Conservation (phyloP, 78 protist genomes). For the Guillardia theta region DNA sequence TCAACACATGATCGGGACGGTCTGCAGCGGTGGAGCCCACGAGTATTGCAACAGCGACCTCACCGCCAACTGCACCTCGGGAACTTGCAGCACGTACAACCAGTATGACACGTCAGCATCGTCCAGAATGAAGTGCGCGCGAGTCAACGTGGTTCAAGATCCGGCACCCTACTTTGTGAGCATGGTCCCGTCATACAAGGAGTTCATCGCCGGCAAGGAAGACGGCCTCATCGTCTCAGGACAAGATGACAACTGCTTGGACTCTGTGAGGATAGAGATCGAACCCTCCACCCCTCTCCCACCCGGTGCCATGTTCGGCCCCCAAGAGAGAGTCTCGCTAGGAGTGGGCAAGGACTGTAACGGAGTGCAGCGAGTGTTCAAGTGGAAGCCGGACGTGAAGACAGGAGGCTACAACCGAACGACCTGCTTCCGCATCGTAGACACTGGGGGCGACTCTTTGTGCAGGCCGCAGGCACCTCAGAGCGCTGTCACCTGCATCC, state of each 20-base stretch:
- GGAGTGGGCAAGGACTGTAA: not conserved
- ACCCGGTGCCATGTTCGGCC: not conserved
- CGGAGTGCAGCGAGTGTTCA: not conserved
- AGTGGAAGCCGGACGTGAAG: not conserved
- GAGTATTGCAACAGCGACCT: too few relatives aligned
- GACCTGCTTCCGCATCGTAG: not conserved
- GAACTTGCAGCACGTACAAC: not conserved
- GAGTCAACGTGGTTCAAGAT: not conserved
- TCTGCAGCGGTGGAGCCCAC: not conserved
- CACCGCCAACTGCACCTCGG: not conserved
- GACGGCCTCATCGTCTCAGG: not conserved
- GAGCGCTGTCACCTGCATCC: not conserved
- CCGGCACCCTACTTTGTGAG: not conserved
- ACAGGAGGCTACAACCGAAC: not conserved
- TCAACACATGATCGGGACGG: not conserved
- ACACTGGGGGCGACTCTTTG: not conserved
- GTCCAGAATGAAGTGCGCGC: not conserved
- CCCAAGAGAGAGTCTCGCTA: not conserved
- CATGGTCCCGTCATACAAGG: not conserved
- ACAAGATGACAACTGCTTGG: not conserved
- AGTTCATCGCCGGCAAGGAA: not conserved
- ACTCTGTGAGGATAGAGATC: not conserved
- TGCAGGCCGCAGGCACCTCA: not conserved
- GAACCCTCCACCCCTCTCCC: not conserved
- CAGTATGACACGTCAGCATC: not conserved